These are phyloP conservation scores for Apiospora arundinis DNA, from an alignment of 2,329 filamentous ascomycete species.

Conservation along the genomic window DNA sequence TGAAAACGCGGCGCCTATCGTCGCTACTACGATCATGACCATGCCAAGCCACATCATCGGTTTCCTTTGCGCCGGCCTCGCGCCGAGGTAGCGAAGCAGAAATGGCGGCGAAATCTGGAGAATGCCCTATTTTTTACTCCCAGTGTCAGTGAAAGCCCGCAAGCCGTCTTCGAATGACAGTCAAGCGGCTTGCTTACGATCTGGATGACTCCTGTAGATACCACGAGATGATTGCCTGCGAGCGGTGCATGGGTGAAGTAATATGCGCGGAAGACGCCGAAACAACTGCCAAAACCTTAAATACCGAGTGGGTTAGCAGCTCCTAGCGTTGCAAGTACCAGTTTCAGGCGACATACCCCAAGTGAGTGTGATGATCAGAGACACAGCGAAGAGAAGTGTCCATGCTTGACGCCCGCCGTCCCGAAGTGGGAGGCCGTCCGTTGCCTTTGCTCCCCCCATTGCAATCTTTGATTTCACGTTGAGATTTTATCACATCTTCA, in stretches of 20 bases:
- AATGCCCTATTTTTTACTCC: constrained; percentile 14
- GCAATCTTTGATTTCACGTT: not conserved
- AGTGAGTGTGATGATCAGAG: not conserved
- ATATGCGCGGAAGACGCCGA: constrained; percentile 17
- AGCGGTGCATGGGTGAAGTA: constrained; percentile 19
- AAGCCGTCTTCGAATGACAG: too few species aligned
- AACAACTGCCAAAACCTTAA: constrained; percentile 18
- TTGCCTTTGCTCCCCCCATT: constrained; percentile 5
- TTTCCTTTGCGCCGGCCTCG: not conserved
- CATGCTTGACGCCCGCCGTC: constrained; percentile 13
- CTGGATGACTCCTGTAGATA: constrained; percentile 14
- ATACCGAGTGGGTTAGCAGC: not conserved
- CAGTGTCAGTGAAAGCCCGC: too few species aligned
- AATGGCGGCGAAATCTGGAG: constrained; percentile 19
- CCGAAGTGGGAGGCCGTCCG: not conserved
- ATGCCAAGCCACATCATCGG: constrained; percentile 18
- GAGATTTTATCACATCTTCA: too few species aligned
- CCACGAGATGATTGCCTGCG: constrained; percentile 17
- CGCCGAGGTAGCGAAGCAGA: constrained; percentile 7
- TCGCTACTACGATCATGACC: not conserved
- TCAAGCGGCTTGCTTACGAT: constrained; percentile 10
- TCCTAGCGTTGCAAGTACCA: too few species aligned
- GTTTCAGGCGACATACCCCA: constrained; percentile 2
- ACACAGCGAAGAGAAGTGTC: constrained; percentile 18
- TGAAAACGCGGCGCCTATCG: constrained; percentile 12